A percentile compares a stretch with the other conserved stretches of the same genome.
phyloP scores from a whole-genome alignment of 805 yeast species.

The Ogataea polymorpha region DNA sequence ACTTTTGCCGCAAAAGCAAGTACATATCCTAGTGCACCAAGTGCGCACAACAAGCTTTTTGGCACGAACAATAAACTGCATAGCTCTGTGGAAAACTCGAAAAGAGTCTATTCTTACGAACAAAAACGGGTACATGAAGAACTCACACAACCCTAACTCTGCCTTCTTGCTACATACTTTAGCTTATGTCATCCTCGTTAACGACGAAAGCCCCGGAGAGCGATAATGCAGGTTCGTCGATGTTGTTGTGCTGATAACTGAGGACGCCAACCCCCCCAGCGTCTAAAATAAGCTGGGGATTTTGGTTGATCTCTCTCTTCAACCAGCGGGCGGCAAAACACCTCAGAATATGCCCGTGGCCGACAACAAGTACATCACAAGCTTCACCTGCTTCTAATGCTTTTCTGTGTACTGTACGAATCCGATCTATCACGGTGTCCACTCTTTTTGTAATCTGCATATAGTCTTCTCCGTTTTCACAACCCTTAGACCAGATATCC shows the following conservation, averaged over 20 bases:
- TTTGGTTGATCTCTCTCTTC: conserved; percentile 47
- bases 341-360: conserved; percentile 91
- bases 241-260: conserved; percentile 80
- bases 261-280: conserved; percentile 95
- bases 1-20: too few species aligned
- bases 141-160: conserved; percentile 29
- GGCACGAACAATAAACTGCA: too few species aligned
- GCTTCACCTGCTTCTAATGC: conserved; percentile 49
- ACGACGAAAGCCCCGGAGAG: conserved; percentile 81
- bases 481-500: conserved; percentile 90
- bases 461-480: conserved; percentile 82
- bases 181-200: conserved; percentile 55
- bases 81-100: too few species aligned
- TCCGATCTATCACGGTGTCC: conserved; percentile 63
- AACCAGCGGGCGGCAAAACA: conserved; percentile 91
- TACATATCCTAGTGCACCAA: too few species aligned
- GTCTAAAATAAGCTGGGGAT: conserved; percentile 83
- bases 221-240: conserved; percentile 82
- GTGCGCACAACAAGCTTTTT: too few species aligned
- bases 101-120: conserved; percentile 47
- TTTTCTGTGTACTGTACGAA: conserved; percentile 55
- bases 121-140: conserved; percentile 49
- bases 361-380: conserved; percentile 79
- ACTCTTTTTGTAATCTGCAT: conserved; percentile 66
- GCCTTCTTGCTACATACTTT: not conserved